Evolutionary conservation across 2,329 filamentous ascomycete species (phyloP).

Genomic region (Hymenoscyphus fructigenus): DNA sequence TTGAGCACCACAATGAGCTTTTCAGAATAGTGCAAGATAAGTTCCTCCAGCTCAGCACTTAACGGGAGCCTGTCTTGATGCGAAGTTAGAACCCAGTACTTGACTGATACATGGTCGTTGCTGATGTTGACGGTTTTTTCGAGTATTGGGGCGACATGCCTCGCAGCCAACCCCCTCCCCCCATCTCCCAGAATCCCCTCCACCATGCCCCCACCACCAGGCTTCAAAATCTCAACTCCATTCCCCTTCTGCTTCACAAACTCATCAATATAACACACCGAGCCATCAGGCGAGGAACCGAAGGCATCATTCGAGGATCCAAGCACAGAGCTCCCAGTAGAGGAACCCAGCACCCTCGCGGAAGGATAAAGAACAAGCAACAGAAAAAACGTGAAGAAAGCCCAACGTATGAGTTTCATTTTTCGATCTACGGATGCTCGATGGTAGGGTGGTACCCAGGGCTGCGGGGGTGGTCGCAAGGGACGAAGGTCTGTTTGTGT

Average conservation of each 20-base stretch:
- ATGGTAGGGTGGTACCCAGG: background rate
- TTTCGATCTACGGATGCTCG: background rate
- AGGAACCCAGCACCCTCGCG: background rate
- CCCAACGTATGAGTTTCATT: background rate
- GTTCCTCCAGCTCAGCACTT: too few species aligned
- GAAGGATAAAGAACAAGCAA: conserved; percentile 1
- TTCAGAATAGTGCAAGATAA: too few species aligned
- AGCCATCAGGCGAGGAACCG: too few species aligned
- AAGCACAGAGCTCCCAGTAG: background rate
- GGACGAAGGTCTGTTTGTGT: background rate
- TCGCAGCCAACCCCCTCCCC: background rate
- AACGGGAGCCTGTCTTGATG: too few species aligned
- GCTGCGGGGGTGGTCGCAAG: background rate
- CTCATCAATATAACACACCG: too few species aligned
- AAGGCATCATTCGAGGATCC: background rate
- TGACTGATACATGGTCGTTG: too few species aligned
- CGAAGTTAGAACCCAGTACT: too few species aligned
- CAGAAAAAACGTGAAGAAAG: background rate
- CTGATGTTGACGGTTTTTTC: too few species aligned
- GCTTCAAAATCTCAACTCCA: background rate
- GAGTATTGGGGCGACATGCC: background rate
- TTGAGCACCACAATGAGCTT: too few species aligned
- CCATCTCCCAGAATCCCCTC: background rate
- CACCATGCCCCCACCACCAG: background rate
- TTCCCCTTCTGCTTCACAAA: background rate